Conservation (phyloP, 257 asterid genomes). For the Coffea canephora region DNA sequence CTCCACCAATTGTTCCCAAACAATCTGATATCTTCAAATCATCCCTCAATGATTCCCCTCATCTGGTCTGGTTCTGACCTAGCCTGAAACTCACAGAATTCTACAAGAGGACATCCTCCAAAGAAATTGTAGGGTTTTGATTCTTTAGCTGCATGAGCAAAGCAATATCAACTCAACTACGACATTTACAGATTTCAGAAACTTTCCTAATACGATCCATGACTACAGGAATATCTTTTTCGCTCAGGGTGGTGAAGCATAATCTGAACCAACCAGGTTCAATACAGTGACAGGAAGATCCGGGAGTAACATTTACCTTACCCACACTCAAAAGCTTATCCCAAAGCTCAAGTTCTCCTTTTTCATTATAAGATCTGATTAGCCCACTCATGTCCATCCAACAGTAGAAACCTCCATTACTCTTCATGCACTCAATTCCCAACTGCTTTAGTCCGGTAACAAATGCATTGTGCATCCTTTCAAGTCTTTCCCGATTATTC, state of each 20-base stretch:
- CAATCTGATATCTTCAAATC: background rate
- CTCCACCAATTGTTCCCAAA: background rate
- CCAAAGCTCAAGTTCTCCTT: conserved; percentile 66
- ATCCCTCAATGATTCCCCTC: background rate
- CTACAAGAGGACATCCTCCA: background rate
- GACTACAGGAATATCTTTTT: conserved; percentile 42
- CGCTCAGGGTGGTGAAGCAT: conserved; percentile 41
- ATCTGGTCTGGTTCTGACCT: background rate
- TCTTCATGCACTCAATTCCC: conserved; percentile 45
- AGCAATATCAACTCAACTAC: conserved; percentile 21
- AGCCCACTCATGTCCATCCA: conserved; percentile 68
- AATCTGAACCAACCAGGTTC: conserved; percentile 69
- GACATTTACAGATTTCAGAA: conserved; percentile 35
- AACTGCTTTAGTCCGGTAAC: conserved; percentile 40
- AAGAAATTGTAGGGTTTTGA: background rate
- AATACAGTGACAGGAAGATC: conserved; percentile 60
- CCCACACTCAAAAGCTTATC: conserved; percentile 43
- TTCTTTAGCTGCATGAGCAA: conserved; percentile 9
- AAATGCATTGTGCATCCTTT: conserved; percentile 38
- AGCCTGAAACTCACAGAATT: background rate
- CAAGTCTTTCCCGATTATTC: conserved; percentile 41
- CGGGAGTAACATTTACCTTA: conserved; percentile 50
- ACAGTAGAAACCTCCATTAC: conserved; percentile 50
- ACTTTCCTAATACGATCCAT: conserved; percentile 46
- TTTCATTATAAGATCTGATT: conserved; percentile 49